These are phyloP conservation scores for Leccinum obscurum DNA, from an alignment of 768 basidiomycete species.

Conservation along the genomic window DNA sequence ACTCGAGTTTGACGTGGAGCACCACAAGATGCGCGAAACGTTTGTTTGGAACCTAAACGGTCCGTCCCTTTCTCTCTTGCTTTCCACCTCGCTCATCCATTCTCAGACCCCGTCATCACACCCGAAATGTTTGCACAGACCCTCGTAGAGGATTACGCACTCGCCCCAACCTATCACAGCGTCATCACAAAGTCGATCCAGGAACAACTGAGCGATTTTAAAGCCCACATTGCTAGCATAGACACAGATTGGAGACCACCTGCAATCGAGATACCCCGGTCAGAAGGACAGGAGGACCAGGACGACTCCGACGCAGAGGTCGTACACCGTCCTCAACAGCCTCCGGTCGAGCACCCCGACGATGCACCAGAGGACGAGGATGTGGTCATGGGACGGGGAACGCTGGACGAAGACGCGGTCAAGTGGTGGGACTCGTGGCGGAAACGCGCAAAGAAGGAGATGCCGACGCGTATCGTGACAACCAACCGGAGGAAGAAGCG, in stretches of 20 bases:
- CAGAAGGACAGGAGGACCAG: constrained; percentile 31
- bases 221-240: constrained; percentile 60
- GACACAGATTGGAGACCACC: constrained; percentile 43
- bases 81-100: not conserved
- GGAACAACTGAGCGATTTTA: constrained; percentile 83
- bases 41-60: constrained; percentile 97
- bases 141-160: constrained; percentile 86
- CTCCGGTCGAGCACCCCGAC: constrained; percentile 21
- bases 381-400: constrained; percentile 36
- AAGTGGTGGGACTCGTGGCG: constrained; percentile 77
- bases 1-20: constrained; percentile 95
- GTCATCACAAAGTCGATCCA: constrained; percentile 82
- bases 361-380: constrained; percentile 25
- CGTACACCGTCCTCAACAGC: constrained; percentile 15
- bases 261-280: constrained; percentile 22
- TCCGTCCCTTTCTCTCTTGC: constrained; percentile 37
- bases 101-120: constrained; percentile 80
- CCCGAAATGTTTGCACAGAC: constrained; percentile 90
- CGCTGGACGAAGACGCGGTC: constrained; percentile 47
- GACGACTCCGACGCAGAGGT: constrained; percentile 32
- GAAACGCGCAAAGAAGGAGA: constrained; percentile 43
- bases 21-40: constrained; percentile 91
- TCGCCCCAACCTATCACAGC: constrained; percentile 62
- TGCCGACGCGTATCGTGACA: constrained; percentile 26
- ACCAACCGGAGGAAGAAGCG: constrained; percentile 43